Evolutionary conservation across 805 yeast genomes (phyloP), one percentile per base, ranked within the genome.

Genomic region (Yarrowia phangngaensis): DNA sequence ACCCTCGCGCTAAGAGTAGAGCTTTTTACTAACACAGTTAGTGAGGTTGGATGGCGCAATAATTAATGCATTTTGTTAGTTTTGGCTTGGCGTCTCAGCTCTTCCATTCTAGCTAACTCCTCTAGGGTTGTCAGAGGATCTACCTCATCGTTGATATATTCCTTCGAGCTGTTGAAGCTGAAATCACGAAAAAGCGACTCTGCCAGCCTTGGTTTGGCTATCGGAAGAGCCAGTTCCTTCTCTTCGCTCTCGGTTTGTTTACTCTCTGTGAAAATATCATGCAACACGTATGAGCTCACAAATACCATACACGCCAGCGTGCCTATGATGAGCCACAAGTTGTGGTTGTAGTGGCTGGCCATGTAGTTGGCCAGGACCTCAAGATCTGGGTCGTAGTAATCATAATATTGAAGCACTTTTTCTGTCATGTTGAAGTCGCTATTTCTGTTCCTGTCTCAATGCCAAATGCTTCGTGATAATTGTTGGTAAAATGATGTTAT

Each of bases 291-390:
- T 4, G 45, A 26, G 13, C 45, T 26, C 32, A 38, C 45, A 38
- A 38, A 38, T 32, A 38, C 8, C 45, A 38, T 38, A 19, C 45
- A 38, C 9, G 32, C 19, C 24, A 38, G 30, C 3, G 45, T 38
- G 32, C 45, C 31, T 6, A 38, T 38, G 45, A 38, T 38, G 45
- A 38, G 26, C 24, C 32, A 32, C 45, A 38, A 26, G 45, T 38
- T 38, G 45, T 38, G 45, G 19, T 31, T 38, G 32, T 38, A 38
- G 19, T 38, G 45, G 45, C 7, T 38, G 32, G 45, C 45, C 24
- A 38, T 32, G 13, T 38, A 38, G 20, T 23, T 26, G 4, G 45
- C 45, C 45, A 38, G 45, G 6, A 32, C 45, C 45, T 38, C 45
- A 11, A 38, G 45, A 4, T 38, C 45, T 2, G 32, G 31, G 2